Conservation (phyloP, 352 stramenopile genomes). For the Pythium coloratum region DNA sequence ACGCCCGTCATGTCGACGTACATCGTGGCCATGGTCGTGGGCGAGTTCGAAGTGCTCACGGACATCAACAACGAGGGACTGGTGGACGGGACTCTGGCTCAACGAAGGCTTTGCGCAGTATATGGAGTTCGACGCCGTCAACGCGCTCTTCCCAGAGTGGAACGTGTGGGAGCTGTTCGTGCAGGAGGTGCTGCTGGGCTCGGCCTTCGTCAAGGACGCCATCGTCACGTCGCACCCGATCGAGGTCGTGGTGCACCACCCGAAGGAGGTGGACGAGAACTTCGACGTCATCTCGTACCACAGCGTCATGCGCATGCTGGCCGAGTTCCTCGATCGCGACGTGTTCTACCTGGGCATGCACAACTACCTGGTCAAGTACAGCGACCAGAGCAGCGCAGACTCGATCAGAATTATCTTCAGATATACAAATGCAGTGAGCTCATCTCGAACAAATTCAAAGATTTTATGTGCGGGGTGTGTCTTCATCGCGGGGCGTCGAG, state of each 20-base stretch:
- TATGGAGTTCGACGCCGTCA: conserved; percentile 94
- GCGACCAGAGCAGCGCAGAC: too few relatives aligned
- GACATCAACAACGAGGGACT: conserved; percentile 89
- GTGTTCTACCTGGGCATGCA: conserved; percentile 87
- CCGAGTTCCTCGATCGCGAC: conserved; percentile 69
- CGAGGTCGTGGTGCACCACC: conserved; percentile 92
- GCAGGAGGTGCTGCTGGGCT: conserved; percentile 65
- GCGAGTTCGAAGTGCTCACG: conserved; percentile 96
- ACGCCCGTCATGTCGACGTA: conserved; percentile 98
- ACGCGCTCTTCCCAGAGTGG: conserved; percentile 95
- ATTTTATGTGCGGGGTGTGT: too few relatives aligned
- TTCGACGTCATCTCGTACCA: conserved; percentile 98
- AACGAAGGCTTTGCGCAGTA: conserved; percentile 98
- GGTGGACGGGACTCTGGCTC: conserved; percentile 95
- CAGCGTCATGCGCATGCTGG: conserved; percentile 85
- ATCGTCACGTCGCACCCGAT: conserved; percentile 93
- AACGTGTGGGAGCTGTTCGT: conserved; percentile 96
- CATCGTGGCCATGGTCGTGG: conserved; percentile 91
- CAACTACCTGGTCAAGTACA: conserved; percentile 91
- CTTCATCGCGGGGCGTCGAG: too few relatives aligned
- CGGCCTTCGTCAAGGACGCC: conserved; percentile 92
- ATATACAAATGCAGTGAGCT: too few relatives aligned
- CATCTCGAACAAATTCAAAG: too few relatives aligned
- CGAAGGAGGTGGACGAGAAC: conserved; percentile 97
- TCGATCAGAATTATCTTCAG: too few relatives aligned